These are phyloP conservation scores for Sporothrix protearum DNA, from an alignment of 2,329 filamentous ascomycete species.

Conservation along the genomic window DNA sequence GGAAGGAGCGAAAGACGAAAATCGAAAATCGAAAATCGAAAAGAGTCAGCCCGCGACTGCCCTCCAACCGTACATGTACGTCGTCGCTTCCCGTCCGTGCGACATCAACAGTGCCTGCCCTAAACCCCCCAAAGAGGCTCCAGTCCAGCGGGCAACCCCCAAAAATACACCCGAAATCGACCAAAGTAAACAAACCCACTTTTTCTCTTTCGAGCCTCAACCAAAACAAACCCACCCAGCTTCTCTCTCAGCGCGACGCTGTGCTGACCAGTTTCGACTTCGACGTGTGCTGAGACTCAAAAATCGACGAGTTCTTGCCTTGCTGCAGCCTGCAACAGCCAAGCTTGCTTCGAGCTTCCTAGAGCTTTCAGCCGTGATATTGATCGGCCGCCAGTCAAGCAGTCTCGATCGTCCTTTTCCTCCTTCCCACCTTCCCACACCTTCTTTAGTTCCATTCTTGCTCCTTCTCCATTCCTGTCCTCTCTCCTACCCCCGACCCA, in stretches of 20 bases:
- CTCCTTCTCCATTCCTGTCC: conserved; percentile 8
- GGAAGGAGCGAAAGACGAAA: conserved; percentile 3
- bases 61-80: conserved; percentile 1
- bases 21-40: background rate
- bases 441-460: background rate
- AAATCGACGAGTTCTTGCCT: background rate
- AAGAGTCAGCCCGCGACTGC: background rate
- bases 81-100: conserved; percentile 13
- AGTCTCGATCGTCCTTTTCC: background rate
- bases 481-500: too few species aligned
- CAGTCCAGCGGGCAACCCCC: background rate
- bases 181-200: conserved; percentile 26
- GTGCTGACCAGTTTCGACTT: background rate
- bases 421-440: conserved; percentile 7
- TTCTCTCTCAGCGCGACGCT: background rate
- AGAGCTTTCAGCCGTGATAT: background rate
- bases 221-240: conserved; percentile 13
- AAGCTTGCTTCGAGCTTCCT: conserved; percentile 1
- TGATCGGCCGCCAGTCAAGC: conserved; percentile 4
- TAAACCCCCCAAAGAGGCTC: background rate
- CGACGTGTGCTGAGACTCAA: background rate
- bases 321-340: background rate
- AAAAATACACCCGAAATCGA: conserved; percentile 20
- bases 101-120: background rate
- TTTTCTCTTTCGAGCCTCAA: conserved; percentile 9